phyloP scores from a whole-genome alignment of 1,284 basidiomycete genomes.

The Austroboletus novae-zelandiae region DNA sequence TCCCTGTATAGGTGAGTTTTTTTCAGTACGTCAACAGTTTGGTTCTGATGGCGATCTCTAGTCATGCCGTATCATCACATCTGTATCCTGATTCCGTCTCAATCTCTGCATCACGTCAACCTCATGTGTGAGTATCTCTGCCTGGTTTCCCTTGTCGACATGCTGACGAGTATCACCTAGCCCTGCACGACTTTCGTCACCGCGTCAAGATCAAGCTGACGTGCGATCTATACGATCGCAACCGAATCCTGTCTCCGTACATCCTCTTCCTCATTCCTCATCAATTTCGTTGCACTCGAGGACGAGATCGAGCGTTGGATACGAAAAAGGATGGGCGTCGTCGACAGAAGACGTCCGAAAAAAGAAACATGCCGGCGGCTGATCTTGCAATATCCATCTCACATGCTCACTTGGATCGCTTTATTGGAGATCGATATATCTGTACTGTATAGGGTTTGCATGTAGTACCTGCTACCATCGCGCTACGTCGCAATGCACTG shows the following conservation, averaged over 20 bases:
- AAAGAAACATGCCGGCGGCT: slow-evolving; percentile 6
- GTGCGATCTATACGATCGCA: slow-evolving; percentile 3
- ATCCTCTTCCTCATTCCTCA: slow-evolving; percentile 2
- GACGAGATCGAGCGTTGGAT: slow-evolving; percentile 1
- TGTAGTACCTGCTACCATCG: too few species aligned
- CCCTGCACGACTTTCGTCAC: slow-evolving; percentile 7
- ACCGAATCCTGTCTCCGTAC: background rate
- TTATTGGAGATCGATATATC: background rate
- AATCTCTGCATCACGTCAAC: slow-evolving; percentile 8
- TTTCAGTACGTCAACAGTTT: background rate
- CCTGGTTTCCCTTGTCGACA: background rate
- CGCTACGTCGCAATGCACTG: too few species aligned
- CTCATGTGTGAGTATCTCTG: slow-evolving; percentile 19
- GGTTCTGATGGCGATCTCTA: slow-evolving; percentile 20
- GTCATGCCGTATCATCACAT: slow-evolving; percentile 49
- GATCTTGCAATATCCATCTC: background rate
- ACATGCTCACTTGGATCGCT: slow-evolving; percentile 13
- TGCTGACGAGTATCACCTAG: slow-evolving; percentile 6
- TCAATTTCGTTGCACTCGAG: background rate
- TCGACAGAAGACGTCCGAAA: slow-evolving; percentile 25
- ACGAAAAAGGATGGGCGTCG: slow-evolving; percentile 25
- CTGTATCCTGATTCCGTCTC: slow-evolving; percentile 16
- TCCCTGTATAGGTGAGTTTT: slow-evolving; percentile 56
- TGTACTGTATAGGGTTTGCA: too few species aligned
- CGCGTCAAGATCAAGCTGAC: slow-evolving; percentile 4